These are phyloP conservation scores for Suhomyces prunicola DNA, from an alignment of 805 yeast species.

Conservation along the genomic window DNA sequence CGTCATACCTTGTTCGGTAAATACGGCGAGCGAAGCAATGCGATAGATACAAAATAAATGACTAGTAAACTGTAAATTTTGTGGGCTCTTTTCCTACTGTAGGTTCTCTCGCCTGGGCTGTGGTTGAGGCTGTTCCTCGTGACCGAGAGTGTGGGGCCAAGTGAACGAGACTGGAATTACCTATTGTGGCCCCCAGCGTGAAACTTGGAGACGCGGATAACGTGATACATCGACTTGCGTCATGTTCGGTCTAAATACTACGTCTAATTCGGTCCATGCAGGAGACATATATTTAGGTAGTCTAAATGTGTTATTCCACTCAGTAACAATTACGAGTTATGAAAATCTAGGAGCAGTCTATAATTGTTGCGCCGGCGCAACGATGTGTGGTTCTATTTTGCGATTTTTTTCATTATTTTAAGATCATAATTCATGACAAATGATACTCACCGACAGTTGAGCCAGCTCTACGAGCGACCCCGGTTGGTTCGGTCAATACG, in stretches of 20 bases:
- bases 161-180: not conserved
- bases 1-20: not conserved
- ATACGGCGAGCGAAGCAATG: not conserved
- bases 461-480: not conserved
- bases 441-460: not conserved
- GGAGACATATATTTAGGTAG: not conserved
- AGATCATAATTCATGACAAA: not conserved
- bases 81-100: not conserved
- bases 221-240: not conserved
- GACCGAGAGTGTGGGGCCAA: not conserved
- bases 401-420: not conserved
- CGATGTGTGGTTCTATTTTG: not conserved
- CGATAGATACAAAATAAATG: not conserved
- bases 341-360: not conserved
- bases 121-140: not conserved
- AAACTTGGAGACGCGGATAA: not conserved
- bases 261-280: not conserved
- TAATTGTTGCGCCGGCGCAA: conserved; percentile 1
- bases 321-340: not conserved
- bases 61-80: not conserved
- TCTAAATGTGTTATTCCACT: not conserved
- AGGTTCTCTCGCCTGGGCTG: not conserved
- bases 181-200: not conserved
- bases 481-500: not conserved
- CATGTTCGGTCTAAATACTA: not conserved